Percentiles rank a stretch among this genome's conserved stretches.
Evolutionary conservation across 2,329 filamentous ascomycete genomes (phyloP).

Genomic region (Xylariales sp.): DNA sequence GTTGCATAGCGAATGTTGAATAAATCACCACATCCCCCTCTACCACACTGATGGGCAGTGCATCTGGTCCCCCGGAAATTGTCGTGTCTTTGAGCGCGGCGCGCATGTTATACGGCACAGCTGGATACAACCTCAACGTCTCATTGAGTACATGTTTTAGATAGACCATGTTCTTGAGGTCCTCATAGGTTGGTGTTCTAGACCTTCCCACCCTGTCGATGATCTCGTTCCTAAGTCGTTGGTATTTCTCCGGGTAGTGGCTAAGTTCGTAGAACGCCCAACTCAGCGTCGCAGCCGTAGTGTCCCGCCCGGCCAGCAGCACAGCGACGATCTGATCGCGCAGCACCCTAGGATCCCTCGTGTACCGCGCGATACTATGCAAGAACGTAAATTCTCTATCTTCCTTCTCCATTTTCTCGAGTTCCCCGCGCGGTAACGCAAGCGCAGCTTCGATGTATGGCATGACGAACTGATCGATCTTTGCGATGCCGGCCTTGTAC

Average conservation of each 20-base stretch:
- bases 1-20: constrained; percentile 48
- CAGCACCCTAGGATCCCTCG: constrained; percentile 56
- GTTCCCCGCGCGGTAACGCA: constrained; percentile 56
- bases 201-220: constrained; percentile 47
- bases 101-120: constrained; percentile 52
- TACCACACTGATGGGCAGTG: constrained; percentile 37
- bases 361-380: constrained; percentile 69
- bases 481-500: constrained; percentile 59
- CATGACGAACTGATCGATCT: constrained; percentile 64
- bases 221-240: constrained; percentile 59
- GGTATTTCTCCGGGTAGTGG: constrained; percentile 49
- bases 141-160: constrained; percentile 49
- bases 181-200: constrained; percentile 50
- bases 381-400: constrained; percentile 69
- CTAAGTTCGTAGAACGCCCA: constrained; percentile 66
- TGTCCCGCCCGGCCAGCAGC: constrained; percentile 68
- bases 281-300: constrained; percentile 61
- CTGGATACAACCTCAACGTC: constrained; percentile 41
- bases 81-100: constrained; percentile 21
- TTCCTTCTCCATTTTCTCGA: constrained; percentile 63
- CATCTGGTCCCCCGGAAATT: constrained; percentile 18
- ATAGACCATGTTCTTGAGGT: constrained; percentile 68
- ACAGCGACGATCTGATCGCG: constrained; percentile 74
- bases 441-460: constrained; percentile 66
- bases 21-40: constrained; percentile 44